Evolutionary conservation across 2,329 filamentous ascomycete genomes (phyloP).

Genomic region (Amauroascus niger): DNA sequence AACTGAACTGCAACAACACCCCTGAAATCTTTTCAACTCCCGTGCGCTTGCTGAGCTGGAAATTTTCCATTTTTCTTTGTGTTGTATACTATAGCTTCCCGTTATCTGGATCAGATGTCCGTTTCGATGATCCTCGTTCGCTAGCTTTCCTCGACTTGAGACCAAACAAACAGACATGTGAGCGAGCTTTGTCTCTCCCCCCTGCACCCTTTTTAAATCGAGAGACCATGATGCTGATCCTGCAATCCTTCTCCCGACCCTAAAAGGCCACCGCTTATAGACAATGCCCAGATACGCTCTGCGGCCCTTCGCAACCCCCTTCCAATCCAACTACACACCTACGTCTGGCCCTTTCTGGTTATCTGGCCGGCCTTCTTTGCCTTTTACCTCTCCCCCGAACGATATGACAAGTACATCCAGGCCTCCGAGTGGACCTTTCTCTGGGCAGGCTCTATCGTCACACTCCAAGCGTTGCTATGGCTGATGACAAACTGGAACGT

Average conservation of each 20-base stretch:
- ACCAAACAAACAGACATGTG: slow-evolving; percentile 17
- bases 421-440: slow-evolving; percentile 98
- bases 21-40: too few species aligned
- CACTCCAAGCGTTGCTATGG: slow-evolving; percentile 80
- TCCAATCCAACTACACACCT: slow-evolving; percentile 69
- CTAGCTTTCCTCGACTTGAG: slow-evolving; percentile 1
- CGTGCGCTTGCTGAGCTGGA: too few species aligned
- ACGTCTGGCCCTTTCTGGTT: slow-evolving; percentile 86
- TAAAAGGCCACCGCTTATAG: slow-evolving; percentile 77
- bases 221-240: too few species aligned
- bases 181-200: slow-evolving; percentile 6
- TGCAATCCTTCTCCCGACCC: too few species aligned
- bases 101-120: not conserved
- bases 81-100: not conserved
- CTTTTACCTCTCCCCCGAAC: slow-evolving; percentile 70
- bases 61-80: not conserved
- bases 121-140: slow-evolving; percentile 1
- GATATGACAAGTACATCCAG: slow-evolving; percentile 83
- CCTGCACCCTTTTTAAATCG: too few species aligned
- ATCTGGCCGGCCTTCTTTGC: slow-evolving; percentile 87
- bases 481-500: slow-evolving; percentile 97
- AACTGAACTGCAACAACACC: too few species aligned
- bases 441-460: slow-evolving; percentile 80
- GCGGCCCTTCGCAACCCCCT: slow-evolving; percentile 83
- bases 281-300: slow-evolving; percentile 79